Conservation (phyloP, 768 basidiomycete genomes). For the Termitomyces sp. region DNA sequence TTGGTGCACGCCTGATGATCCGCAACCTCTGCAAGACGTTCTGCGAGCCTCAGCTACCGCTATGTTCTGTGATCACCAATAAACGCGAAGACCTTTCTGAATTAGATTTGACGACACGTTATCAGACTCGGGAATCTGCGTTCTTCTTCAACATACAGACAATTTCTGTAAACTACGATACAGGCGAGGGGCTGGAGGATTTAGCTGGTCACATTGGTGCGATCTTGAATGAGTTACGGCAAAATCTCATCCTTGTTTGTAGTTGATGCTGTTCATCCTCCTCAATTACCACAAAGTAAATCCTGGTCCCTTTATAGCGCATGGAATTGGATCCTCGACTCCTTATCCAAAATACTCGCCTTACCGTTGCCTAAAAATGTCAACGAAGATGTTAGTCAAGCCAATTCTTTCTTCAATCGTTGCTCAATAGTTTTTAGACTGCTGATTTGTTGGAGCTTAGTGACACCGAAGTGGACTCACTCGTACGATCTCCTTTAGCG, state of each 20-base stretch:
- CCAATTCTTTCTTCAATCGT: background rate
- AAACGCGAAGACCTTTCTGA: background rate
- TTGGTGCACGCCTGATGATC: background rate
- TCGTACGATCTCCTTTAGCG: background rate
- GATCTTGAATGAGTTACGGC: background rate
- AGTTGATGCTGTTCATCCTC: background rate
- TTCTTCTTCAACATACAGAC: background rate
- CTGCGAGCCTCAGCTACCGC: background rate
- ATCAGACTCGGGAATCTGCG: background rate
- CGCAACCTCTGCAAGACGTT: background rate
- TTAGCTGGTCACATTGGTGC: background rate
- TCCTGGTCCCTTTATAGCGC: background rate
- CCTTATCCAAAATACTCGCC: background rate
- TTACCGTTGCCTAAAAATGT: background rate
- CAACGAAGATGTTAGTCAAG: background rate
- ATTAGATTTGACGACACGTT: background rate
- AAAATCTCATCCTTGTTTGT: background rate
- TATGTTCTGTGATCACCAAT: background rate
- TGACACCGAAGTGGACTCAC: background rate
- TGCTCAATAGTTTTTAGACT: background rate
- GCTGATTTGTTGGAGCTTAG: background rate
- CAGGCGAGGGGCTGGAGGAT: background rate
- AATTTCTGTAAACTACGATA: background rate
- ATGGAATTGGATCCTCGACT: background rate
- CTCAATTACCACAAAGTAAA: background rate